These are phyloP conservation scores for Lycium ferocissimum DNA, from an alignment of 257 asterid species.

Conservation along the genomic window DNA sequence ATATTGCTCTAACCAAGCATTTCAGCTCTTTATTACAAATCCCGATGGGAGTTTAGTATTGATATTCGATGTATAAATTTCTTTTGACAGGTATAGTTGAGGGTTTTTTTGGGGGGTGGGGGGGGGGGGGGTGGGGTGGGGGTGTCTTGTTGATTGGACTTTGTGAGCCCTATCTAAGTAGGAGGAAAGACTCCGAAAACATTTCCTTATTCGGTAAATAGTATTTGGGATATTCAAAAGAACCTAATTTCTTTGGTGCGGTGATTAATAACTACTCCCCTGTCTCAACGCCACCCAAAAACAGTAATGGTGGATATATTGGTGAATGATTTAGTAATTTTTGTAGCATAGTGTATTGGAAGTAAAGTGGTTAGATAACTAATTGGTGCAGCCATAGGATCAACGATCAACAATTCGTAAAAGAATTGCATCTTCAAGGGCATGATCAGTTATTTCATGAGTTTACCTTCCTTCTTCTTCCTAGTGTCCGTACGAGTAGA, in stretches of 20 bases:
- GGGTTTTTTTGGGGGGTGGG: no score
- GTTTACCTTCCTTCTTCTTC: neutral
- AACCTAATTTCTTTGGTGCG: neutral
- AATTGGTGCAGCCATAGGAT: neutral
- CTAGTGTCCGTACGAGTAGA: neutral
- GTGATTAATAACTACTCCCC: neutral
- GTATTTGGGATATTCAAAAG: neutral
- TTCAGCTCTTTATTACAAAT: neutral
- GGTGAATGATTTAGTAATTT: neutral
- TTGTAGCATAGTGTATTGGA: neutral
- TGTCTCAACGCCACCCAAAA: neutral
- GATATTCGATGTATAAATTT: neutral
- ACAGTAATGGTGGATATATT: neutral
- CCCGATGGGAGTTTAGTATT: neutral
- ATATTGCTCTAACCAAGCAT: conserved; percentile 13
- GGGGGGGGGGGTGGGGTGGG: no score
- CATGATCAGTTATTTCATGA: neutral
- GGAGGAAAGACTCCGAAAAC: neutral
- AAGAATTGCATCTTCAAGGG: neutral
- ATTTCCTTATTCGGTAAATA: conserved; percentile 2
- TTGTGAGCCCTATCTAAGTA: neutral
- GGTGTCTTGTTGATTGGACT: neutral
- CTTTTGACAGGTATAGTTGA: neutral
- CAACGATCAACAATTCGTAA: neutral
- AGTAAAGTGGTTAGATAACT: neutral